Conservation (phyloP, 2,329 filamentous ascomycete species). For the Cladosporium oxysporum region DNA sequence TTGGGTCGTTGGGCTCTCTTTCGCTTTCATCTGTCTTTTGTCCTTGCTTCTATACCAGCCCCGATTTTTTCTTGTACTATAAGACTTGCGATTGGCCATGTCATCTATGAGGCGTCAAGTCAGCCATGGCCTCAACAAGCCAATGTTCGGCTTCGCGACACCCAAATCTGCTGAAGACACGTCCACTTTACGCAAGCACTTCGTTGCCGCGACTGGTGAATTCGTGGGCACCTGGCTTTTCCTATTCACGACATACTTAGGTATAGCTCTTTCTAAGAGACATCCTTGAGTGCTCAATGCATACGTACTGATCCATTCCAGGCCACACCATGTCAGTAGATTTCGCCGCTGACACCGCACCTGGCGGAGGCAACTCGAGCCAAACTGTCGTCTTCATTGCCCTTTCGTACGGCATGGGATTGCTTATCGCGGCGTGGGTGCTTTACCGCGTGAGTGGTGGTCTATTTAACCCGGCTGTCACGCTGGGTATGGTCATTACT, state of each 20-base stretch:
- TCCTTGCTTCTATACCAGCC: too few species aligned
- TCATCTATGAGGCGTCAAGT: too few species aligned
- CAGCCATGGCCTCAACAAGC: constrained; percentile 17
- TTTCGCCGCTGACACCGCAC: constrained; percentile 25
- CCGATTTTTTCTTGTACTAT: neutral
- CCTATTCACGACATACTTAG: constrained; percentile 37
- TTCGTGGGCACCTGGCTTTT: constrained; percentile 41
- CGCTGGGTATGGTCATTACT: constrained; percentile 34
- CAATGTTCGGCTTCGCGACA: constrained; percentile 20
- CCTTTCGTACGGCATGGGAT: constrained; percentile 34
- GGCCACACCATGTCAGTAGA: neutral
- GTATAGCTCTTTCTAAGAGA: neutral
- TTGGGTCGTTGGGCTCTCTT: too few species aligned
- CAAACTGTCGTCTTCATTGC: constrained; percentile 35
- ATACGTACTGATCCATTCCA: too few species aligned
- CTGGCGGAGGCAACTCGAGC: constrained; percentile 26
- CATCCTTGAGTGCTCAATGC: too few species aligned
- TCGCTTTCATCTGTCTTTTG: too few species aligned
- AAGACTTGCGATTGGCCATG: too few species aligned
- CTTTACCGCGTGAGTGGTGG: constrained; percentile 36
- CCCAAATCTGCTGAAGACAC: constrained; percentile 5
- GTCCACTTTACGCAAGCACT: constrained; percentile 26
- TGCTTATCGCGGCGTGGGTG: constrained; percentile 35
- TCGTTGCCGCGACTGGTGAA: constrained; percentile 32
- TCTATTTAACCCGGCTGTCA: constrained; percentile 37